A percentile compares a stretch with the other conserved stretches of the same genome.
Evolutionary conservation across 2,329 filamentous ascomycete species (phyloP).

Genomic region (Nemania bipapillata): DNA sequence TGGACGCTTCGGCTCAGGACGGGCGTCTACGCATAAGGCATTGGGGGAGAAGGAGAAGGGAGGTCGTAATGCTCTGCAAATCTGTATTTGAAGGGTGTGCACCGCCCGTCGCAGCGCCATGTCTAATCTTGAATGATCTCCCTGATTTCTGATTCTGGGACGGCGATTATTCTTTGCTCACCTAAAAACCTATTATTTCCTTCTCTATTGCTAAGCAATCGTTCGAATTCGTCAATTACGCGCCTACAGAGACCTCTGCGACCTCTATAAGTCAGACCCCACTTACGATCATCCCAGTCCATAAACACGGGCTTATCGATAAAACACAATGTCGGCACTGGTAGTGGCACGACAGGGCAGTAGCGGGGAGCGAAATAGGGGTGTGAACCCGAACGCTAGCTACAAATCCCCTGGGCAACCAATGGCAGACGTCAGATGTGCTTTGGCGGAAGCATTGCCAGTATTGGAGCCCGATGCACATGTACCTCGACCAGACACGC

Average conservation of each 20-base stretch:
- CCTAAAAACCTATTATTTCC: not conserved
- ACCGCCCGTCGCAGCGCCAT: slow-evolving; percentile 17
- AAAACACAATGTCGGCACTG: slow-evolving; percentile 30
- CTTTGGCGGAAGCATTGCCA: slow-evolving; percentile 45
- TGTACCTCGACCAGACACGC: slow-evolving; percentile 33
- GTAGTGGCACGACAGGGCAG: slow-evolving; percentile 17
- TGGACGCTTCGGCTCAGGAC: slow-evolving; percentile 10
- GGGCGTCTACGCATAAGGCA: not conserved
- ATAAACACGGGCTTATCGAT: slow-evolving; percentile 35
- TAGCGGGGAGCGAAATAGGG: slow-evolving; percentile 46
- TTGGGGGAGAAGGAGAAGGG: not conserved
- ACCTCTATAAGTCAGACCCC: slow-evolving; percentile 33
- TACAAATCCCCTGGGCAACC: slow-evolving; percentile 47
- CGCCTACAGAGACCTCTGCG: too few species aligned
- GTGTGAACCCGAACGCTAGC: slow-evolving; percentile 30
- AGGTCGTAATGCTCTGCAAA: not conserved
- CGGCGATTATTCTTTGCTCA: not conserved
- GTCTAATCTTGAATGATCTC: slow-evolving; percentile 10
- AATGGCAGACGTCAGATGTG: slow-evolving; percentile 44
- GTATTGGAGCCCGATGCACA: slow-evolving; percentile 44
- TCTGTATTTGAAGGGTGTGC: slow-evolving; percentile 31
- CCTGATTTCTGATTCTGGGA: not conserved
- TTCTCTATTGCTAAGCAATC: slow-evolving; percentile 2
- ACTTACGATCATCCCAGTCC: not conserved
- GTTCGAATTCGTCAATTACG: not conserved